Evolutionary conservation across 345 rosid genomes (phyloP), one percentile per base, ranked within the genome.

Genomic region (Ceriops tagal): DNA sequence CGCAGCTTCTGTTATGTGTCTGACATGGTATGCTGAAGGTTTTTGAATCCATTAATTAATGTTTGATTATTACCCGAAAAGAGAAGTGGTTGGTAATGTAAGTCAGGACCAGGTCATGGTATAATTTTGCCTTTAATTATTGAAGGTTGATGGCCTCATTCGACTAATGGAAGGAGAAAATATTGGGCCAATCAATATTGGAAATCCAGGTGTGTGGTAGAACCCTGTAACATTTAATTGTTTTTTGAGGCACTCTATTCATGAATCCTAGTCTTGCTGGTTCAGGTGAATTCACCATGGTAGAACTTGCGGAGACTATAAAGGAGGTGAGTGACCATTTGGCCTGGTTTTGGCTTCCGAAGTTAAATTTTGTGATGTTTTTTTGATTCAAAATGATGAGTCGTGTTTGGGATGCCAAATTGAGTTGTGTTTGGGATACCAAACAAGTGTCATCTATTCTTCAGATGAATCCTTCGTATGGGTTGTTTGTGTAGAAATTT

Each of bases 1-100:
- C 80, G 97, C n/a, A 93, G 97, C 71, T 93, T 91, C 84, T 93
- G 98, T 75, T 93, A 84, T 70, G 98, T 91, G 39, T 89, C 98
- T 8, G 98, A 93, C 73, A 87, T 93, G 98, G 98, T 93, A 87
- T 32, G 73, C 58, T 24, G 15, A 58, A 21, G 67, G 20, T 52
- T 61, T 53, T 49, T 35, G 10, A 5, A 58, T 32, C 34, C 34
- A 2, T 51, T 49, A 8, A 49, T 6, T 55, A 26, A 62, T n/a
- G 55, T 43, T 43, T 43, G 49, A 15, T 43, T 43, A 15, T 43
- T 15, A 43, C 49, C 49, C 19, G 13, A 13, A 43, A 43, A 43
- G 49, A 3, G 49, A 15, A 43, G 18, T 43, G 49, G 3, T 69
- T 27, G 27, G 34, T 26, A 19, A 19, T 20, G n/a, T 20, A 31